Base-by-base conservation (phyloP, 1,139 yeast genomes). In the Arxiozyma slooffiae region DNA sequence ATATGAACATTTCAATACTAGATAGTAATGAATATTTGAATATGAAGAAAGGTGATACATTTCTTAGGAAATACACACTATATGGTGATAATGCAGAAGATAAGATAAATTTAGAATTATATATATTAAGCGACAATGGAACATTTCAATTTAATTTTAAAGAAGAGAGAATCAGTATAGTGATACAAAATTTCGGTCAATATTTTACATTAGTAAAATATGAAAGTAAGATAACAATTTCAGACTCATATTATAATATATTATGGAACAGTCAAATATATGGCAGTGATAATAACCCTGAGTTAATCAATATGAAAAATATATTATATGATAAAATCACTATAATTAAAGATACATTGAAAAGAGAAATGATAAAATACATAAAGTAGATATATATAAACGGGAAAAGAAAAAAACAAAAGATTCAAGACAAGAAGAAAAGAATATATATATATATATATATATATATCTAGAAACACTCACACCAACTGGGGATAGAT, bases 91-190 rank as follows among this genome's bases (percentile, higher is more conserved):
- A 38, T 6, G 18, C 6, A 20, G 16, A 14, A 20, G 7, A 42
- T 14, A 21, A 2, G 16, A n/a, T 30, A 5, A 34, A 37, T 4
- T 36, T 46, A 22, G 42, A 34, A 17, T 18, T 53, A 47, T 44
- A 44, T 17, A 44, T 48, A 17, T 46, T 53, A 42, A 53, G 55
- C 45, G 48, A 56, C 14, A 30, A 11, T 48, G 54, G 56, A 18
- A 49, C 55, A 18, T 51, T 53, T 14, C 57, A 56, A 45, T 46
- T 51, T 24, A 50, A 50, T 17, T 52, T 52, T 23, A 40, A 41
- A 14, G 46, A 47, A 2, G 46, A 47, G 24, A 43, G 26, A 37
- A 44, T 17, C 14, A 40, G 18, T 24, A 37, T 46, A 11, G 21
- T 38, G n/a, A 16, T 47, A 21, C 41, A 38, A 21, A 37, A 24